Base-by-base conservation (phyloP, 306 rosid genomes). In the Dicorynia guianensis region DNA sequence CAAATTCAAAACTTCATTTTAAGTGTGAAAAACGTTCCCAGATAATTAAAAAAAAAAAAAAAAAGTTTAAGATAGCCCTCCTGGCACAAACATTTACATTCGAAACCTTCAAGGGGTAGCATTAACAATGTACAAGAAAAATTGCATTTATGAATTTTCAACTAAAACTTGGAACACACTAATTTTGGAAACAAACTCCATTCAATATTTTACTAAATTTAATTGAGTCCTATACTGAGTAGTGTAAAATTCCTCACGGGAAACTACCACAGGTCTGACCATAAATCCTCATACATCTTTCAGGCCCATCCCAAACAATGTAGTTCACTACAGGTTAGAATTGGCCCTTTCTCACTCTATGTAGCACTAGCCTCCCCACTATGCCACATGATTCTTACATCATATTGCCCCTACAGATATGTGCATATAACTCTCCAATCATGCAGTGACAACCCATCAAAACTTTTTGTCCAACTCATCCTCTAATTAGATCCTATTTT, bases 81-180 rank as follows among this genome's bases (percentile, higher is more conserved):
- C 52, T 19, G 12, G 62, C 18, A 55, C 10, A 0, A 57, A 36
- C 48, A 6, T 4, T 43, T 75, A 76, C 49, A 13, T 39, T 56
- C 36, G 6, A 50, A 34, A 40, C 60, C 44, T 60, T 67, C 12
- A 7, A 74, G 63, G 18, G 42, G 14, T 25, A 25, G 30, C 30
- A 25, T 25, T 25, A 25, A 25, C 30, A 25, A 25, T 25, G 30
- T 2, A 2, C 30, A 25, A 25, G 30, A 2, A 25, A 25, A 25
- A 25, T 25, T 25, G 13, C 18, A 33, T 12, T 39, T 43, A 19
- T 17, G 11, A 69, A 69, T 40, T 17, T 70, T 70, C 20, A 63
- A 59, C 14, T 40, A 2, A 49, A 70, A 60, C 35, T 65, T 50
- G 72, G 48, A 72, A 14, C 70, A 13, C 64, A 46, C 33, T 36